These are phyloP conservation scores for Gentiana dahurica DNA, from an alignment of 257 asterid genomes.

Conservation along the genomic window DNA sequence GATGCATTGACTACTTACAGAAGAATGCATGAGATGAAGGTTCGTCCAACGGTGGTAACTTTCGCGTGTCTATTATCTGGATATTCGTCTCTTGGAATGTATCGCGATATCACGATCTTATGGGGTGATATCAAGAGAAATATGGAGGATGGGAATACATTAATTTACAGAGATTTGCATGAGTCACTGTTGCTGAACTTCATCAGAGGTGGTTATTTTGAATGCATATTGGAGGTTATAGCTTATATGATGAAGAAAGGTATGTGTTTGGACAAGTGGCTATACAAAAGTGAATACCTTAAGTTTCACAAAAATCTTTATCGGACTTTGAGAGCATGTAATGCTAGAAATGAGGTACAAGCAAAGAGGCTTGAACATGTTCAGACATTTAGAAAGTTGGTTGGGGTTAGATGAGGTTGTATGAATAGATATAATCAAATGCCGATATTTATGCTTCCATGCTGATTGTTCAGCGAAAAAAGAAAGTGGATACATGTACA, in stretches of 20 bases:
- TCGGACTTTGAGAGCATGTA: constrained; percentile 30
- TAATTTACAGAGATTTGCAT: constrained; percentile 46
- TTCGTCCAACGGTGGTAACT: constrained; percentile 53
- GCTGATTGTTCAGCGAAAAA: too few relatives aligned
- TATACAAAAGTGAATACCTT: constrained; percentile 49
- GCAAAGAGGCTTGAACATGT: constrained; percentile 66
- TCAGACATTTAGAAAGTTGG: constrained; percentile 59
- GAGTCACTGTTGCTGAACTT: constrained; percentile 58
- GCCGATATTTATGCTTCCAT: too few relatives aligned
- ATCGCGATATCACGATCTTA: constrained; percentile 62
- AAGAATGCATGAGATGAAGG: constrained; percentile 56
- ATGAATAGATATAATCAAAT: background rate
- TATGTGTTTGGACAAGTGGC: constrained; percentile 71
- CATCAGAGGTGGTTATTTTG: constrained; percentile 79
- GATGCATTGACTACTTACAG: constrained; percentile 65
- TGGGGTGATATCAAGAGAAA: constrained; percentile 88
- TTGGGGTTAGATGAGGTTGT: constrained; percentile 30
- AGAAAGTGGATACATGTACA: too few relatives aligned
- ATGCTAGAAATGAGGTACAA: constrained; percentile 60
- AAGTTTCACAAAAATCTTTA: constrained; percentile 76
- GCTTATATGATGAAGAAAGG: constrained; percentile 44
- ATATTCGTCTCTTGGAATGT: constrained; percentile 52
- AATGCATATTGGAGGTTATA: constrained; percentile 75
- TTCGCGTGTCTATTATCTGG: constrained; percentile 48
- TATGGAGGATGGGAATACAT: constrained; percentile 22